phyloP scores from a whole-genome alignment of 176 grass and related monocot species.

The Dendrocalamus sinicus region DNA sequence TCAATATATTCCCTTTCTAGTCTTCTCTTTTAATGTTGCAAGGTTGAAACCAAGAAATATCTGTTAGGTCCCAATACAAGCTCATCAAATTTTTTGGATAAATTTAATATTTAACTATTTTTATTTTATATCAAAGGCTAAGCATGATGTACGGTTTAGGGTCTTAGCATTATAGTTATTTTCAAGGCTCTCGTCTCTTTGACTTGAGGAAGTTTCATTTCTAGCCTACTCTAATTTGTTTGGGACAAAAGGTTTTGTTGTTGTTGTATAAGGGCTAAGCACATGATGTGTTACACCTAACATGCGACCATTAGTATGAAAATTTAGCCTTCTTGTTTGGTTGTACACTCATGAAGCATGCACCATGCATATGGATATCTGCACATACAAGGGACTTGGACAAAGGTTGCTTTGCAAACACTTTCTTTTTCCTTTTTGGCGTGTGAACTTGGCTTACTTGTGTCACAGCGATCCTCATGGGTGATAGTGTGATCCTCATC shows the following conservation, averaged over 20 bases:
- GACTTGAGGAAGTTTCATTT: too few relatives aligned
- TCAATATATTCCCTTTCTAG: background rate
- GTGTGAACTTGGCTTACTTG: too few relatives aligned
- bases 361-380: background rate
- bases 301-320: background rate
- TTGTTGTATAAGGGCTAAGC: background rate
- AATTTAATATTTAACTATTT: background rate
- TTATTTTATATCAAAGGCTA: conserved; percentile 7
- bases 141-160: too few relatives aligned
- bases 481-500: conserved; percentile 22
- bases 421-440: too few relatives aligned
- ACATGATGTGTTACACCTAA: background rate
- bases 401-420: background rate
- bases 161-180: too few relatives aligned
- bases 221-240: too few relatives aligned
- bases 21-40: background rate
- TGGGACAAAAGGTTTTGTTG: too few relatives aligned
- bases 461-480: conserved; percentile 6
- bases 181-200: too few relatives aligned
- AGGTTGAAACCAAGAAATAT: background rate
- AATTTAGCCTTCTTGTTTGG: background rate
- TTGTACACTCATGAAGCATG: too few relatives aligned
- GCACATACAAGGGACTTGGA: background rate
- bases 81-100: background rate
- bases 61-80: background rate